Evolutionary conservation across 2,329 filamentous ascomycete genomes (phyloP).

Genomic region (Colletotrichum orbiculare): DNA sequence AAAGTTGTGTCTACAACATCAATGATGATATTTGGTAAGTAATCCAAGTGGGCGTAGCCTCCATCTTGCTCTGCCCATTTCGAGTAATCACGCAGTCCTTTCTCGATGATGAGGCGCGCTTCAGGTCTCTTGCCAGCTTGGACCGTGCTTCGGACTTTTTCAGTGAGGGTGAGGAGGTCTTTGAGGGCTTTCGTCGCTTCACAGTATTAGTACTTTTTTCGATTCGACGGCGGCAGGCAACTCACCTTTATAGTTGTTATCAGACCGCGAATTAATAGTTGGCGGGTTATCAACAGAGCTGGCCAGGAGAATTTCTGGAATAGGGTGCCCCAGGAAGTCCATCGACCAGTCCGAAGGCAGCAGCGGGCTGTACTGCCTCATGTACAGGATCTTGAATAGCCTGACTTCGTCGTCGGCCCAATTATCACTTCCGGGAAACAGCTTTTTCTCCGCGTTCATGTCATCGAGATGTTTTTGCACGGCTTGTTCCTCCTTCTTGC

Average conservation of each 20-base stretch:
- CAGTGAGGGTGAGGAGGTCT: slow-evolving; percentile 53
- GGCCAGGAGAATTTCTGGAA: slow-evolving; percentile 50
- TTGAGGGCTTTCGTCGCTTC: slow-evolving; percentile 54
- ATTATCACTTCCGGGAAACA: slow-evolving; percentile 55
- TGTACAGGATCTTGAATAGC: slow-evolving; percentile 55
- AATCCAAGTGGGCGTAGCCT: slow-evolving; percentile 46
- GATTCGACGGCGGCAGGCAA: not conserved
- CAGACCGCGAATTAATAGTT: slow-evolving; percentile 51
- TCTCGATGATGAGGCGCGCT: slow-evolving; percentile 47
- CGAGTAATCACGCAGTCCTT: slow-evolving; percentile 48
- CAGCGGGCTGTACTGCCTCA: slow-evolving; percentile 53
- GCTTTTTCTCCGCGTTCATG: slow-evolving; percentile 56
- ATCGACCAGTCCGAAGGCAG: slow-evolving; percentile 53
- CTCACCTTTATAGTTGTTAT: slow-evolving; percentile 51
- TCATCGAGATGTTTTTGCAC: slow-evolving; percentile 28
- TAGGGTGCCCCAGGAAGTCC: slow-evolving; percentile 53
- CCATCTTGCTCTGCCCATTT: slow-evolving; percentile 56
- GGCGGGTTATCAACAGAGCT: slow-evolving; percentile 45
- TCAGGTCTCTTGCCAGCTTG: slow-evolving; percentile 49
- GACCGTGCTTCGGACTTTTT: slow-evolving; percentile 46
- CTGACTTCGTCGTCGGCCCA: slow-evolving; percentile 64
- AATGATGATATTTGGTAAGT: slow-evolving; percentile 52
- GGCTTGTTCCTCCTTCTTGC: slow-evolving; percentile 30
- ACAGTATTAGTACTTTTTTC: slow-evolving; percentile 31
- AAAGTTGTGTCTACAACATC: slow-evolving; percentile 48